These are phyloP conservation scores for Neonectria coccinea DNA, from an alignment of 2,329 filamentous ascomycete genomes.

Conservation along the genomic window DNA sequence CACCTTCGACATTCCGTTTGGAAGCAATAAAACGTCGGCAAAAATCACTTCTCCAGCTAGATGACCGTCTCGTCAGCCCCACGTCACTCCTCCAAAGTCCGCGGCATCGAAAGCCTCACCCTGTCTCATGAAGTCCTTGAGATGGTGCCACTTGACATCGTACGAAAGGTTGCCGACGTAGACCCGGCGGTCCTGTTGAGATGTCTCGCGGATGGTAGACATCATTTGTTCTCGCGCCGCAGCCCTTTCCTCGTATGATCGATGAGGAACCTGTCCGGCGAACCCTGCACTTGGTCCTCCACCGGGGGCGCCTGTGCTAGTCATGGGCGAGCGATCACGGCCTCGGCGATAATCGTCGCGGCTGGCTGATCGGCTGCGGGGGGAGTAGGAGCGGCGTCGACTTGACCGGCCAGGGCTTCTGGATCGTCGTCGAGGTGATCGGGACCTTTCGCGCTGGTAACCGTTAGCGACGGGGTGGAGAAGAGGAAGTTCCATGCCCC, in stretches of 20 bases:
- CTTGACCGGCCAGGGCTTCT: slow-evolving; percentile 80
- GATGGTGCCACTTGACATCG: slow-evolving; percentile 99
- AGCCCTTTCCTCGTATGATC: slow-evolving; percentile 85
- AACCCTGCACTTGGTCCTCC: slow-evolving; percentile 78
- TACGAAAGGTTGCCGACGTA: slow-evolving; percentile 99
- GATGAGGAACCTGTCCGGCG: slow-evolving; percentile 70
- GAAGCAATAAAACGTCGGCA: slow-evolving; percentile 98
- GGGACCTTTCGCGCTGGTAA: slow-evolving; percentile 83
- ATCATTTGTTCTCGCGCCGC: slow-evolving; percentile 95
- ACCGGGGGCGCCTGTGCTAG: slow-evolving; percentile 74
- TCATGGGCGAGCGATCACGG: slow-evolving; percentile 87
- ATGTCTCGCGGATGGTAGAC: slow-evolving; percentile 91
- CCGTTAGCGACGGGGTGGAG: slow-evolving; percentile 44
- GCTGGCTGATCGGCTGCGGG: slow-evolving; percentile 80
- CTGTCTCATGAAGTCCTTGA: slow-evolving; percentile 99
- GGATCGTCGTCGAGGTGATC: slow-evolving; percentile 84
- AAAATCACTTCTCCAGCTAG: slow-evolving; percentile 98
- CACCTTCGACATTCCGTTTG: slow-evolving; percentile 99
- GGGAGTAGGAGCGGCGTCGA: slow-evolving; percentile 82
- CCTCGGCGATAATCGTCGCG: slow-evolving; percentile 81
- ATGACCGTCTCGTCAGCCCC: slow-evolving; percentile 55
- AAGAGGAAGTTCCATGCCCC: slow-evolving; percentile 35
- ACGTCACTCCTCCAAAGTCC: slow-evolving; percentile 43
- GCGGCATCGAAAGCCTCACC: slow-evolving; percentile 70
- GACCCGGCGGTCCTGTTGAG: slow-evolving; percentile 98